Conservation (phyloP, 176 grass and related monocot species). For the Aegilops longissima region DNA sequence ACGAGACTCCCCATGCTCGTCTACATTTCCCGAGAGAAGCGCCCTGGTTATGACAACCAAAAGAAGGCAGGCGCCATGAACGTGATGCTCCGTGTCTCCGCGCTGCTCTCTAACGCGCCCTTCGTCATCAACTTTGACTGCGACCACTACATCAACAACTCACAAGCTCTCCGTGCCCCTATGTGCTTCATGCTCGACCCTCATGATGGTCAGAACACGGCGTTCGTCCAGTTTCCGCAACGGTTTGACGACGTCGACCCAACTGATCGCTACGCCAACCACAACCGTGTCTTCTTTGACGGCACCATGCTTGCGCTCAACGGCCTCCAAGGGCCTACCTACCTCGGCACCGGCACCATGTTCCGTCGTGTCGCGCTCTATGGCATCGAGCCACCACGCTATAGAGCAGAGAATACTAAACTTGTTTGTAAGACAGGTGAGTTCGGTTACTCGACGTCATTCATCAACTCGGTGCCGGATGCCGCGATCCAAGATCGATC, state of each 20-base stretch:
- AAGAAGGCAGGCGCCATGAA: conserved; percentile 16
- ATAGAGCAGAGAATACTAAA: neutral
- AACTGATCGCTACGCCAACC: conserved; percentile 78
- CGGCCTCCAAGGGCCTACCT: conserved; percentile 50
- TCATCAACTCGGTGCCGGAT: neutral
- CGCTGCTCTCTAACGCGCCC: conserved; percentile 34
- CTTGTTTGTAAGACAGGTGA: neutral
- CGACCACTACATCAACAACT: conserved; percentile 46
- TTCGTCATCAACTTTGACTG: conserved; percentile 45
- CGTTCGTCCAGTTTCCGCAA: conserved; percentile 85
- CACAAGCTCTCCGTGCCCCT: neutral
- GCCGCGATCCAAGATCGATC: neutral
- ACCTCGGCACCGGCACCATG: conserved; percentile 36
- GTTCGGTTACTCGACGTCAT: conserved; percentile 13
- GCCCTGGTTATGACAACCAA: conserved; percentile 19
- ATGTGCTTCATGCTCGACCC: conserved; percentile 43
- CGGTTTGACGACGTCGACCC: conserved; percentile 82
- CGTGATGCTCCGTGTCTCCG: conserved; percentile 25
- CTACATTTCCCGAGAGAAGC: conserved; percentile 32
- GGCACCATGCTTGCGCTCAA: conserved; percentile 91
- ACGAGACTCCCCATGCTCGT: conserved; percentile 35
- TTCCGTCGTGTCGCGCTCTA: conserved; percentile 31
- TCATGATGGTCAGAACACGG: conserved; percentile 44
- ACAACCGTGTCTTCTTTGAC: conserved; percentile 92
- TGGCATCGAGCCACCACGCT: conserved; percentile 10